Conservation (phyloP, 2,329 filamentous ascomycete species). For the Talaromyces piceae region DNA sequence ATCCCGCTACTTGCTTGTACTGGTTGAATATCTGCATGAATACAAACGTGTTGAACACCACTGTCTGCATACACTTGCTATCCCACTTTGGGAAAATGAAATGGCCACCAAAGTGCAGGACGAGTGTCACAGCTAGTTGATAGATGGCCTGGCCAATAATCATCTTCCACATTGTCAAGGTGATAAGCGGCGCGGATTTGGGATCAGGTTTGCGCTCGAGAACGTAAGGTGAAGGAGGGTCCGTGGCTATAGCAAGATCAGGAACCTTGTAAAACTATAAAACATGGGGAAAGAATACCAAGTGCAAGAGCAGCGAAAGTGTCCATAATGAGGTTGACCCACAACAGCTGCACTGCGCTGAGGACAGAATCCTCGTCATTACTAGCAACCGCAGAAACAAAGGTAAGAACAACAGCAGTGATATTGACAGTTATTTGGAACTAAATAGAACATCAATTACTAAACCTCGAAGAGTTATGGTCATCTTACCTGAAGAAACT, state of each 20-base stretch:
- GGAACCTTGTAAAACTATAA: no score
- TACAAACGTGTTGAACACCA: slow-evolving; percentile 41
- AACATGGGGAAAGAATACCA: slow-evolving; percentile 13
- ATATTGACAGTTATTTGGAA: slow-evolving; percentile 54
- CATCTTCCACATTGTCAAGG: slow-evolving; percentile 42
- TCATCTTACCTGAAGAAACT: slow-evolving; percentile 61
- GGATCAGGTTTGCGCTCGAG: slow-evolving; percentile 47
- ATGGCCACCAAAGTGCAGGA: slow-evolving; percentile 39
- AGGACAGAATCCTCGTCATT: slow-evolving; percentile 52
- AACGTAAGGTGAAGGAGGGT: slow-evolving; percentile 52
- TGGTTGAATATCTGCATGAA: slow-evolving; percentile 46
- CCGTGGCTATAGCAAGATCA: slow-evolving; percentile 41
- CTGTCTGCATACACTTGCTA: slow-evolving; percentile 23
- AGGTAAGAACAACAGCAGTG: slow-evolving; percentile 58
- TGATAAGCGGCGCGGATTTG: slow-evolving; percentile 40
- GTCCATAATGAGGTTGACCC: slow-evolving; percentile 65
- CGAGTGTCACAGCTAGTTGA: slow-evolving; percentile 35
- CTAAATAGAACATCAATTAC: no score
- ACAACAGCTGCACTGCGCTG: slow-evolving; percentile 59
- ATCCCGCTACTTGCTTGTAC: no score
- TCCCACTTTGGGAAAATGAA: slow-evolving; percentile 22
- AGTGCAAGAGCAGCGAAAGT: slow-evolving; percentile 60
- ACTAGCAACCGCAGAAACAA: slow-evolving; percentile 55
- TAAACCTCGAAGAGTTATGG: no score
- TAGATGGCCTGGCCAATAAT: slow-evolving; percentile 38